Evolutionary conservation across 352 stramenopile species (phyloP).

Genomic region (Phytophthora vignae): DNA sequence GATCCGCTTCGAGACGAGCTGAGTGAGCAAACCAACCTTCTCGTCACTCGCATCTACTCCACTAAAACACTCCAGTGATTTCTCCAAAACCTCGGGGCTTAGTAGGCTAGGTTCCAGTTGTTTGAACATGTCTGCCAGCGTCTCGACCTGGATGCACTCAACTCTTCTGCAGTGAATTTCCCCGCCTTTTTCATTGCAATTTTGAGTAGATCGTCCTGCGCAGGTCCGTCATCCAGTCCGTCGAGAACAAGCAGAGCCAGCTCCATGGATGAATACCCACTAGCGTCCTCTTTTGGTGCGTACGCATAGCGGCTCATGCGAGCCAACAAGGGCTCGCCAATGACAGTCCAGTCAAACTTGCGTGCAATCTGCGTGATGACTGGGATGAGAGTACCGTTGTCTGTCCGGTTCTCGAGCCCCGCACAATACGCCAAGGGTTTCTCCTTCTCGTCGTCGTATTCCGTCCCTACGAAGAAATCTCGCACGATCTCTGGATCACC

Average conservation of each 20-base stretch:
- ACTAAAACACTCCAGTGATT: background rate
- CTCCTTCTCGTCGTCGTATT: background rate
- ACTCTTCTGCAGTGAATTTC: background rate
- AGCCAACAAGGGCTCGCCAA: background rate
- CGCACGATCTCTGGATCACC: background rate
- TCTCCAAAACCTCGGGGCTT: background rate
- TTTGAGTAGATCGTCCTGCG: background rate
- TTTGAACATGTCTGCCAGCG: background rate
- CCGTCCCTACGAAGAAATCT: background rate
- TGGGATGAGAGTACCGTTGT: background rate
- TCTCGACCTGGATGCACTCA: constrained; percentile 2
- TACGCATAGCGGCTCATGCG: background rate
- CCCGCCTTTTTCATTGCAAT: background rate
- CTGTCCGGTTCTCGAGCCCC: background rate
- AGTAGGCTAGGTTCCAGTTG: constrained; percentile 3
- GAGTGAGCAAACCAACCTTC: background rate
- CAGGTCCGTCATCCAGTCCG: background rate
- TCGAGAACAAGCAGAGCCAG: constrained; percentile 5
- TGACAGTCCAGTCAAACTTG: background rate
- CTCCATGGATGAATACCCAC: background rate
- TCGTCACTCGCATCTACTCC: background rate
- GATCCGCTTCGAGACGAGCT: background rate
- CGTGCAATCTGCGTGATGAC: background rate
- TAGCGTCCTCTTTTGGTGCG: background rate
- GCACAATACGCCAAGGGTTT: background rate